Evolutionary conservation across 1,284 basidiomycete species (phyloP).

Genomic region (Phellinidium pouzarii): DNA sequence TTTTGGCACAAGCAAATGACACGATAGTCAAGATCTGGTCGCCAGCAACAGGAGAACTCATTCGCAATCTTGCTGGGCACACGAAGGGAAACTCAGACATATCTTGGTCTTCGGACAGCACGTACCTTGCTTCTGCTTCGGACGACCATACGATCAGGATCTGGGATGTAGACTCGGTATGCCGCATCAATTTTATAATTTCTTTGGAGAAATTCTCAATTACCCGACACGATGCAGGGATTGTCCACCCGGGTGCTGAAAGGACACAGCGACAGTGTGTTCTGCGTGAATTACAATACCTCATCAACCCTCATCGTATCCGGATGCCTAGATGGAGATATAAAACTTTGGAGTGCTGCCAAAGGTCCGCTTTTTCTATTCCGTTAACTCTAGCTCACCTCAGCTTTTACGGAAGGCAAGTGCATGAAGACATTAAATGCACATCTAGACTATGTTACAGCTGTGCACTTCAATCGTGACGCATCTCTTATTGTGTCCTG

Average conservation of each 20-base stretch:
- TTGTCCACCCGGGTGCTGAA: constrained; percentile 58
- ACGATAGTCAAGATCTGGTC: constrained; percentile 76
- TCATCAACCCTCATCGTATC: constrained; percentile 85
- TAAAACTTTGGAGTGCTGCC: constrained; percentile 86
- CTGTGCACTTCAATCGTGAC: constrained; percentile 90
- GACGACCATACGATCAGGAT: constrained; percentile 84
- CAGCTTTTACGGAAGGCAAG: constrained; percentile 44
- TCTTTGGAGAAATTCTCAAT: constrained; percentile 3
- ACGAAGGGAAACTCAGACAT: constrained; percentile 84
- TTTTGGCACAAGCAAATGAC: constrained; percentile 52
- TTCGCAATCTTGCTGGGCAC: constrained; percentile 67
- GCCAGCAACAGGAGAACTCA: constrained; percentile 66
- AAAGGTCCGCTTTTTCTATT: constrained; percentile 43
- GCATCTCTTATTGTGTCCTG: constrained; percentile 89
- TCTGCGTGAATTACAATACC: constrained; percentile 88
- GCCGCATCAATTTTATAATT: constrained; percentile 25
- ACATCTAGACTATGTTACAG: constrained; percentile 91
- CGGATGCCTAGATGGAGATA: constrained; percentile 88
- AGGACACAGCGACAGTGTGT: constrained; percentile 85
- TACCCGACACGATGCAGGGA: constrained; percentile 53
- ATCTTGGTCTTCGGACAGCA: constrained; percentile 78
- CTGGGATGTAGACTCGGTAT: constrained; percentile 76
- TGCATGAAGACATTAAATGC: constrained; percentile 82
- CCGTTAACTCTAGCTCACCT: background rate
- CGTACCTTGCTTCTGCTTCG: constrained; percentile 80